Base-by-base conservation (phyloP, 371 early-diverging fungal genomes). In the Nematocida homosporus region DNA sequence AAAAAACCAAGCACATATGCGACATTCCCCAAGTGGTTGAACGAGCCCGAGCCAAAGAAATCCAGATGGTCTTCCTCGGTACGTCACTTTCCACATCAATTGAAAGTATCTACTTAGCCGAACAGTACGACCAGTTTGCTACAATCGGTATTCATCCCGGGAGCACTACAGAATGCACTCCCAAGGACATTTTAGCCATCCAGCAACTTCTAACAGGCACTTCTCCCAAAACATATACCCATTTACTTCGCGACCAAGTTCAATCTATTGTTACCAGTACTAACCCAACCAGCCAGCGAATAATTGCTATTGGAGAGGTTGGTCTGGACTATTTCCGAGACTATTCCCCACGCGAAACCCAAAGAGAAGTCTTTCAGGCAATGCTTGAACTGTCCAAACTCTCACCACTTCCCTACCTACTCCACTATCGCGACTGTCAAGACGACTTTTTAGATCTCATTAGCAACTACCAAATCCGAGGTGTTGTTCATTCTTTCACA, bases 401-500 rank as follows among this genome's bases (percentile, higher is more conserved):
- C 13, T 32, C 18, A 37, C 61, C 64, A 5, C 32, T 66, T 10
- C 68, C 78, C 20, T 84, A 81, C 61, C 85, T 88, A 65, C 79
- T 87, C 35, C 88, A 88, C 65, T 82, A 81, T 50, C 81, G 88
- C 41, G 57, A 80, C 40, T 82, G 85, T 18, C 80, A 83, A 52
- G 60, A 79, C 30, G 83, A 85, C 56, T 87, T 87, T 77, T 61
- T 82, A 25, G 79, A 80, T 23, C 66, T 86, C 18, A 41, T 85
- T 30, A n/a, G 23, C 50, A 69, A 81, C 44, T 79, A 81, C 47
- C 55, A 55, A 18, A 53, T 79, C 18, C 51, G 57, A 25, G 96
- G 94, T 30, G 92, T 95, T 1, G 92, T 95, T 25, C 97, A 97
- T 78, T 92, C 91, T 0, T 94, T 93, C 80, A 91, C 91, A 2